phyloP scores from a whole-genome alignment of 371 early-diverging fungal species.

The Rhizopus delemar region DNA sequence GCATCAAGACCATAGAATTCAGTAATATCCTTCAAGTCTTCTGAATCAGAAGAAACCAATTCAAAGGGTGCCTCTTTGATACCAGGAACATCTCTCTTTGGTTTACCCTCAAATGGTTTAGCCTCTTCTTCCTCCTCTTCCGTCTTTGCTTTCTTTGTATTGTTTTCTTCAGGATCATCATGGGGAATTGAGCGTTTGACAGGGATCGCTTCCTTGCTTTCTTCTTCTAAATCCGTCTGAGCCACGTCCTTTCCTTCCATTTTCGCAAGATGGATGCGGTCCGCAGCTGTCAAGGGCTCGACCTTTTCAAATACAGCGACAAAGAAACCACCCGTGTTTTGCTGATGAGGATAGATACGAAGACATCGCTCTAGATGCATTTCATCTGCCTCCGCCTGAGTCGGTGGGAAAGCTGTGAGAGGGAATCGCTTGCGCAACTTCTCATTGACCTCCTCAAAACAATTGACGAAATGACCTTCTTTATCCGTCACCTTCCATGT shows the following conservation, averaged over 20 bases:
- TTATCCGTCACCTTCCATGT: conserved; percentile 86
- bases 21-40: conserved; percentile 58
- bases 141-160: conserved; percentile 22
- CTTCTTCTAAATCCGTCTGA: conserved; percentile 27
- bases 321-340: conserved; percentile 99
- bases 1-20: conserved; percentile 72
- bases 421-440: conserved; percentile 49
- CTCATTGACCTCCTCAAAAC: conserved; percentile 60
- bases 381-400: conserved; percentile 51
- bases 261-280: conserved; percentile 41
- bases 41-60: conserved; percentile 58
- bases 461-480: conserved; percentile 57
- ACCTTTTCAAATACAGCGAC: conserved; percentile 95
- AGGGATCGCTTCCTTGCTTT: conserved; percentile 21
- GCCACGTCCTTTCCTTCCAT: conserved; percentile 21
- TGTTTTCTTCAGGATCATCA: conserved; percentile 7
- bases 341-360: conserved; percentile 94
- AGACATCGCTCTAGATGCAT: conserved; percentile 52
- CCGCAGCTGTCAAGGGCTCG: conserved; percentile 60
- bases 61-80: conserved; percentile 79
- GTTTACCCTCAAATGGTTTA: conserved; percentile 29
- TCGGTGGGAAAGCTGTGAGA: conserved; percentile 75
- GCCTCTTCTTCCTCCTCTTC: conserved; percentile 22
- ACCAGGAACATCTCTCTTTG: conserved; percentile 52
- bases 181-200: conserved; percentile 19